Base-by-base conservation (phyloP, 805 yeast species). In the Candida endomychidarum region DNA sequence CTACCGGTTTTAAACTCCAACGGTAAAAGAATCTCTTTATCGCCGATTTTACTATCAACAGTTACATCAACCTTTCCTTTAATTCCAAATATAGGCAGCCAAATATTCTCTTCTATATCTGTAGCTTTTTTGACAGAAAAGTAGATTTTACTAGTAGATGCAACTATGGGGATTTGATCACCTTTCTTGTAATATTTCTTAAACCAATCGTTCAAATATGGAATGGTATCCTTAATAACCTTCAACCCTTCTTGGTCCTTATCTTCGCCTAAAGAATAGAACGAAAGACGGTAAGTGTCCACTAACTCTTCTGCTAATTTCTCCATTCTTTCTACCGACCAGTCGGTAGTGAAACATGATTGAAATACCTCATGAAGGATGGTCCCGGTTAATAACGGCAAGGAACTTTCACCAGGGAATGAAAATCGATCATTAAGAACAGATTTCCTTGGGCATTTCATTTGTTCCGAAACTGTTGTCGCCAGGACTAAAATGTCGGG, bases 41-140 rank as follows among this genome's bases (percentile, higher is more conserved):
- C 37, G 4, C 14, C 16, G 7, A 74, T 55, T 18, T 65, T 58
- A 0, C 85, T 83, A 49, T 83, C 84, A 2, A 88, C 72, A 0
- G 96, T 88, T 2, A 83, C 96, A 64, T 93, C 99, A 12, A 90
- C 79, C 50, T 83, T 78, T 0, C 99, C 99, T 49, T 87, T 78
- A 7, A 93, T 61, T 0, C 99, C 99, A 64, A 76, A 89, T 55
- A 78, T 74, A 0, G 97, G 96, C 0, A 97, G 87, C 88, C 95
- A 81, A 10, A 93, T 82, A 51, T 81, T 85, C 53, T 93, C 97
- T 60, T 93, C 99, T 8, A 87, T 78, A 53, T 86, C 96, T 23
- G 87, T 65, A 7, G 89, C 75, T 42, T 82, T 80, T 11, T 77
- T 67, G 0, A 85, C 79, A 0, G 82, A 68, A 29, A 81, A 67